Base-by-base conservation (phyloP, 371 early-diverging fungal species). In the Actinomortierella ambigua region DNA sequence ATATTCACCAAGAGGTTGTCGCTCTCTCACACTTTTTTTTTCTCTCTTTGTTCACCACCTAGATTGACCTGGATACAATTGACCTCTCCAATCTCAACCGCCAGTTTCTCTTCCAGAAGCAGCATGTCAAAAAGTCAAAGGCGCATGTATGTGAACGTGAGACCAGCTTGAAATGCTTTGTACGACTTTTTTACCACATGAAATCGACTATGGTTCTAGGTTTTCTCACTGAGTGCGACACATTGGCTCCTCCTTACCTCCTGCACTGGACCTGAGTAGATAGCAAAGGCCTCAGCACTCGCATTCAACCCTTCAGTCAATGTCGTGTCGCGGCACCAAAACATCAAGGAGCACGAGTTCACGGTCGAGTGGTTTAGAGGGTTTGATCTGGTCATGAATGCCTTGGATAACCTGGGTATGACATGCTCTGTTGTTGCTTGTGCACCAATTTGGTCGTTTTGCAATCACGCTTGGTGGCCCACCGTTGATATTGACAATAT, bases 81-180 rank as follows among this genome's bases (percentile, higher is more conserved):
- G 99, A 99, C 62, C 81, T 98, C 50, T 95, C 98, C 39, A 99
- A 99, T 79, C 81, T 99, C 57, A 99, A 99, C 78, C 84, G 99
- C 26, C 99, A 99, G 81, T 98, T 99, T 70, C 83, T 99, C 55
- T 99, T 99, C 81, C 94, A 91, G 79, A 88, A 84, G 44, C 81
- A 90, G 52, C 98, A 99, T 79, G 92, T 99, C 61, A 90, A 90
- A 59, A 90, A 94, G 80, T 80, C 96, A 47, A 99, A 99, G 77
- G 94, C 99, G 1, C 81, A 85, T 57, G 90, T 86, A 82, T 65
- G 61, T 50, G 5, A 9, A 24, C 13, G 26, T 11, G 53, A 15
- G 22, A 17, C 29, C 13, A 52, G 22, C 17, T 18, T 18, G 17
- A 46, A 15, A 15, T 46, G 42, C 15, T 2, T n/a, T 53, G 24